Evolutionary conservation across 352 stramenopile genomes (phyloP).

Genomic region (Elongisporangium anandrum): DNA sequence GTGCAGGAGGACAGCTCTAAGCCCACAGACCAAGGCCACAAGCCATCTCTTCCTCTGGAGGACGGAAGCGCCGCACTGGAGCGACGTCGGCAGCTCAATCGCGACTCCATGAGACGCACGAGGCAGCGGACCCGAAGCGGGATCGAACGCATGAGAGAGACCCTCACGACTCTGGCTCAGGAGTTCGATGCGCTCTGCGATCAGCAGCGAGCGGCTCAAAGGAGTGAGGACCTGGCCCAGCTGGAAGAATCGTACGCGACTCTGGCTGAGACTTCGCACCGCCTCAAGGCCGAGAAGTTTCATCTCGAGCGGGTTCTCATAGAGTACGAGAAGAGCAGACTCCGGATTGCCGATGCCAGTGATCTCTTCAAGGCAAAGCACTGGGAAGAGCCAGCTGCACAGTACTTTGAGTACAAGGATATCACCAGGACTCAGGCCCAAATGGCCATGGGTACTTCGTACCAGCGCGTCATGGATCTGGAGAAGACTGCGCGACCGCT

Average conservation of each 20-base stretch:
- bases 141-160: conserved; percentile 41
- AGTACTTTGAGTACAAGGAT: background rate
- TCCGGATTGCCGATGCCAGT: background rate
- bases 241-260: conserved; percentile 44
- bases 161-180: conserved; percentile 34
- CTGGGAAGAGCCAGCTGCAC: background rate
- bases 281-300: conserved; percentile 62
- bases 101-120: conserved; percentile 50
- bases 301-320: conserved; percentile 42
- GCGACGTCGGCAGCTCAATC: conserved; percentile 45
- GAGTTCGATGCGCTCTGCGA: conserved; percentile 40
- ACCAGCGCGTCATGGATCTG: conserved; percentile 8
- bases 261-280: conserved; percentile 46
- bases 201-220: conserved; percentile 18
- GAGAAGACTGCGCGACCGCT: background rate
- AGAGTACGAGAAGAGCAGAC: conserved; percentile 34
- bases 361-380: background rate
- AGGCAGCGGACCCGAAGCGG: conserved; percentile 34
- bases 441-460: background rate
- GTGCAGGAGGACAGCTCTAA: background rate
- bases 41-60: background rate
- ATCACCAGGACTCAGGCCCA: background rate
- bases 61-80: conserved; percentile 16
- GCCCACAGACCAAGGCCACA: background rate
- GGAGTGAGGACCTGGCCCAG: conserved; percentile 6